Percentiles rank a stretch among this genome's conserved stretches.
phyloP scores from a whole-genome alignment of 371 early-diverging fungal genomes.

The Mortierella sp. region DNA sequence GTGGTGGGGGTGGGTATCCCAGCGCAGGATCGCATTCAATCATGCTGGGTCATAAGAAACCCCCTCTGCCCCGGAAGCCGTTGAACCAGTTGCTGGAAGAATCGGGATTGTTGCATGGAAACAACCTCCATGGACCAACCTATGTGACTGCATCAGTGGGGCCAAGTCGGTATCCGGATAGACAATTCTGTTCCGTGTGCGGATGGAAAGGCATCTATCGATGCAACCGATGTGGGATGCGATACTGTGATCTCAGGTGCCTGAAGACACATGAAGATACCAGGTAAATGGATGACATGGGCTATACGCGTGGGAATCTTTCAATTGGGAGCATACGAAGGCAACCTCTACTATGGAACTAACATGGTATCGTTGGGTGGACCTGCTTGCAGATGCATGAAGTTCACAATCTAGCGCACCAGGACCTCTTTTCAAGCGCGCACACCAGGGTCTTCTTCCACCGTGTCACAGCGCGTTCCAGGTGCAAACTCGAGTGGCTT shows the following conservation, averaged over 20 bases:
- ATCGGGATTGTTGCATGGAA: slow-evolving; percentile 54
- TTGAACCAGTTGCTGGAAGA: slow-evolving; percentile 65
- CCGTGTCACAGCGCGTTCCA: too few relatives aligned
- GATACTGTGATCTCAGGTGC: slow-evolving; percentile 70
- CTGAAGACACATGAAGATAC: slow-evolving; percentile 70
- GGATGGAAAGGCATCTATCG: slow-evolving; percentile 69
- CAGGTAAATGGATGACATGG: slow-evolving; percentile 54
- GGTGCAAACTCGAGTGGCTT: too few relatives aligned
- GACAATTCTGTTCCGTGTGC: slow-evolving; percentile 76
- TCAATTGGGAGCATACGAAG: too few relatives aligned
- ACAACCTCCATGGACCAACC: slow-evolving; percentile 48
- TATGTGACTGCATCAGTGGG: slow-evolving; percentile 66
- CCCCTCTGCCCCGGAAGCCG: slow-evolving; percentile 58
- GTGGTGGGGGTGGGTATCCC: neutral
- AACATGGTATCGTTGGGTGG: neutral
- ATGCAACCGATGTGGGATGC: slow-evolving; percentile 73
- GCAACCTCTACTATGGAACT: too few relatives aligned
- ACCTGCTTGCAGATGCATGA: slow-evolving; percentile 7
- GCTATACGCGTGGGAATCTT: too few relatives aligned
- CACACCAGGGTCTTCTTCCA: too few relatives aligned
- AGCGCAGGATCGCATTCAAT: neutral
- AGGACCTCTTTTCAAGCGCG: too few relatives aligned
- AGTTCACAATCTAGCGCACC: slow-evolving; percentile 8
- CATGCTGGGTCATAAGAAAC: slow-evolving; percentile 31
- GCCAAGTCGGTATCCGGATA: slow-evolving; percentile 67